A percentile compares a stretch with the other conserved stretches of the same genome.
phyloP scores from a whole-genome alignment of 805 yeast genomes.

The Danielia oregonensis region DNA sequence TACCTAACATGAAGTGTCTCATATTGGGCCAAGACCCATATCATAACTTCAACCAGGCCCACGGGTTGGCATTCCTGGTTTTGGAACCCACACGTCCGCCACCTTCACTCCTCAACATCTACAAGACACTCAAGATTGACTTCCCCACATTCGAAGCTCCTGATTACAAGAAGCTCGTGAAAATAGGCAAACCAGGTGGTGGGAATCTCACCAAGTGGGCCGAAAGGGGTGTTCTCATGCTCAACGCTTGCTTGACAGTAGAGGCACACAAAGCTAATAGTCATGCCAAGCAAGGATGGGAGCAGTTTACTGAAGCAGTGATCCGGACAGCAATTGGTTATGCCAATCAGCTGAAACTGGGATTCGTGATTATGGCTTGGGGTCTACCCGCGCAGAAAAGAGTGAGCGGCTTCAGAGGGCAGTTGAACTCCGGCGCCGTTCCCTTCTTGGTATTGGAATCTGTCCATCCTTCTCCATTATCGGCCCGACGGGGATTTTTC shows the following conservation, averaged over 20 bases:
- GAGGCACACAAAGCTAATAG: slow-evolving; percentile 92
- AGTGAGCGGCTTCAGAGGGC: slow-evolving; percentile 34
- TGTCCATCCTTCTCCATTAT: slow-evolving; percentile 94
- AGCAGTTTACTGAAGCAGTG: slow-evolving; percentile 73
- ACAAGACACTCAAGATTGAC: slow-evolving; percentile 61
- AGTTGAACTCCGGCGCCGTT: slow-evolving; percentile 21
- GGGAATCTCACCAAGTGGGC: slow-evolving; percentile 86
- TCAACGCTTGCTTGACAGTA: slow-evolving; percentile 88
- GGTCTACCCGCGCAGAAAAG: slow-evolving; percentile 71
- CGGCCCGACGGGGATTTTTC: slow-evolving; percentile 84
- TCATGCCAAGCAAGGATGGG: slow-evolving; percentile 92
- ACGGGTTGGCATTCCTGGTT: slow-evolving; percentile 93
- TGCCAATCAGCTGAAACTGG: slow-evolving; percentile 38
- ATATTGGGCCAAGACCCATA: slow-evolving; percentile 96
- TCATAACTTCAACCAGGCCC: slow-evolving; percentile 90
- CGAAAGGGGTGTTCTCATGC: slow-evolving; percentile 75
- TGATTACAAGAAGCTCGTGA: slow-evolving; percentile 22
- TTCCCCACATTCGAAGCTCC: slow-evolving; percentile 71
- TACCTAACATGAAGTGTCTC: slow-evolving; percentile 68
- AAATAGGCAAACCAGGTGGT: slow-evolving; percentile 35
- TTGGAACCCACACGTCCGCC: slow-evolving; percentile 73
- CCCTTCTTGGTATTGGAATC: slow-evolving; percentile 55
- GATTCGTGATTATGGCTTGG: slow-evolving; percentile 78
- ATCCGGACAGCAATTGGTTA: slow-evolving; percentile 49
- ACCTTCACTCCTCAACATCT: slow-evolving; percentile 85